Base-by-base conservation (phyloP, 2,329 filamentous ascomycete species). In the Dichotomopilus funicola region DNA sequence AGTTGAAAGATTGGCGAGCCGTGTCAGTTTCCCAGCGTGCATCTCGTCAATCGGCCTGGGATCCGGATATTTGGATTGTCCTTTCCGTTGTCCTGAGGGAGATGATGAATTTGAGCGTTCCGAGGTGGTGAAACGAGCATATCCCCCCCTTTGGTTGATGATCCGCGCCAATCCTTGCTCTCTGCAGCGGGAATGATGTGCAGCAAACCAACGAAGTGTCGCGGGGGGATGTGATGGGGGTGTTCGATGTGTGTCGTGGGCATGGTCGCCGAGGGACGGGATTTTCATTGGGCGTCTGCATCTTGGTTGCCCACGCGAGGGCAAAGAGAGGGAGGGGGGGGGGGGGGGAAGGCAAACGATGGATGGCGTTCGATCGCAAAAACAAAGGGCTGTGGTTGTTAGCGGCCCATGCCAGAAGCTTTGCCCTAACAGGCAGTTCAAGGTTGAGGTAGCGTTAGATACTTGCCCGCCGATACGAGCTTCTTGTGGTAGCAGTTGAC, bases 131-230 rank as follows among this genome's bases (percentile, higher is more conserved):
- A 48, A 49, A 56, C 40, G 33, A 35, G 34, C n/a, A 2, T 38
- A 19, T 19, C 19, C 12, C 37, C 1, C 12, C 41, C 51, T 54
- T 54, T 54, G 52, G 54, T 47, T 35, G 51, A 44, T 40, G 51
- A 60, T 60, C 53, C 49, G 40, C 46, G 47, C 35, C 10, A 35
- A 56, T 51, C 57, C 57, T 53, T 51, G 53, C 49, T 54, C 33
- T 53, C 58, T 60, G 58, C 58, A 60, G 36, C 51, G 48, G 58
- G 56, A 58, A 60, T 61, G 60, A 61, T 62, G 61, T 62, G 61
- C 61, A 62, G 61, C 49, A 55, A n/a, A 41, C 37, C 38, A 54
- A 44, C 19, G 19, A 46, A 41, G 40, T 43, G 27, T 19, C 35
- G 49, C 40, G 44, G 38, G 51, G 50, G 44, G 13, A 49, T 10